Evolutionary conservation across 331 rosid species (phyloP), one percentile per base, ranked within the genome.

Genomic region (Malus hybrid): DNA sequence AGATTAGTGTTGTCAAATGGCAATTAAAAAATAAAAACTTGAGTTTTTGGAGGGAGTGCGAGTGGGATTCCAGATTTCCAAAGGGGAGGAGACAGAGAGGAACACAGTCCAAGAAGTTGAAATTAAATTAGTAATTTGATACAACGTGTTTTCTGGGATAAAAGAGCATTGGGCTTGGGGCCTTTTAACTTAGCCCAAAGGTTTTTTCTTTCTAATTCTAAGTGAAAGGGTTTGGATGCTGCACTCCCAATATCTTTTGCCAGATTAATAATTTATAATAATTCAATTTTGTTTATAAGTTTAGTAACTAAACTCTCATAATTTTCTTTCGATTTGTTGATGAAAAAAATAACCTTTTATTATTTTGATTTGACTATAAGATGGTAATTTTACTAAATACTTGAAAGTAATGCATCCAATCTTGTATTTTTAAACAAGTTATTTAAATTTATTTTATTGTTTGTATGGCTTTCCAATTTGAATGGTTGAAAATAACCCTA

Each of bases 61-160:
- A 15, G 27, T 31, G 67, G 39, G 27, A 15, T 59, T 57, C 2
- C 68, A 59, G 56, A 72, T 56, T 72, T 71, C 69, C 82, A 67
- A 78, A 33, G 62, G 76, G 10, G 42, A 81, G 86, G 64, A 71
- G 91, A 88, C 90, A 88, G 87, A 83, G 71, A 79, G 85, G 85
- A 74, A 33, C 83, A 72, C 55, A 76, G 48, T 76, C 34, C 89
- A 29, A 87, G 77, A n/a, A 74, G 74, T 48, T 11, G 76, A n/a
- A 74, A 74, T 48, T 14, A 71, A 83, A 84, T 76, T 56, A 75
- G 77, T 64, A 80, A 81, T 73, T 78, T 50, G 65, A 77, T 64
- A 61, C 75, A 74, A 84, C 89, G 88, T 84, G 92, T 88, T 88
- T 86, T 84, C 78, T 60, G 88, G 90, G 78, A 75, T 33, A 34